Evolutionary conservation across 1,139 yeast species (phyloP), one percentile per base, ranked within the genome.

Genomic region (Protomyces pachydermus): DNA sequence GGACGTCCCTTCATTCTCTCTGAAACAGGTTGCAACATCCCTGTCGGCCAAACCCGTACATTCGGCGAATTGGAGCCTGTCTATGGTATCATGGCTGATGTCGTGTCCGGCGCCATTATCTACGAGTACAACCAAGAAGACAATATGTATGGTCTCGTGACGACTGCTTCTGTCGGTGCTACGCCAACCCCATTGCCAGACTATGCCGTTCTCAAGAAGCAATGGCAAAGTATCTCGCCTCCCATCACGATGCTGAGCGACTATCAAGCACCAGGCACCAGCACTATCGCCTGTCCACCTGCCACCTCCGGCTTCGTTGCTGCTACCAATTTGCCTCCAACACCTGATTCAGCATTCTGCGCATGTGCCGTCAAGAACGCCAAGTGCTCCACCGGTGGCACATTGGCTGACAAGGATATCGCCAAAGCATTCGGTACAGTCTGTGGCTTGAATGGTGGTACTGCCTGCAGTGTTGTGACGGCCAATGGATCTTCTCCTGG

Each of bases 111-210:
- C 8, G 98, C 98, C 0, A 79, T 93, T 65, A 95, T 90, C 1
- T 93, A 93, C 74, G 98, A 93, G 74, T 93, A 82, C 75, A 83
- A 95, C 1, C 93, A 91, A 74, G 98, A 90, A 72, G 83, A 87
- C 32, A 91, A 91, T 73, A 84, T 88, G 72, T 93, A 93, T 75
- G 98, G 98, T 0, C 79, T 93, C 52, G 96, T 93, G 54, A 56
- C 80, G 32, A 76, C 87, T 64, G 78, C 77, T 61, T 46, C 52
- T 14, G 70, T 71, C 10, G 71, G 72, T 38, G 80, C 80, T 64
- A 67, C 72, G 32, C 77, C 84, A 20, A 74, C 78, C 53, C 77
- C 81, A 61, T 76, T 80, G 67, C 74, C 75, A 9, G 95, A 88
- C 74, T 87, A 78, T 74, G 76, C 74, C 67, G 82, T 85, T 71